Conservation (phyloP, 192 early-diverging fungal species). For the Entomortierella beljakovae region DNA sequence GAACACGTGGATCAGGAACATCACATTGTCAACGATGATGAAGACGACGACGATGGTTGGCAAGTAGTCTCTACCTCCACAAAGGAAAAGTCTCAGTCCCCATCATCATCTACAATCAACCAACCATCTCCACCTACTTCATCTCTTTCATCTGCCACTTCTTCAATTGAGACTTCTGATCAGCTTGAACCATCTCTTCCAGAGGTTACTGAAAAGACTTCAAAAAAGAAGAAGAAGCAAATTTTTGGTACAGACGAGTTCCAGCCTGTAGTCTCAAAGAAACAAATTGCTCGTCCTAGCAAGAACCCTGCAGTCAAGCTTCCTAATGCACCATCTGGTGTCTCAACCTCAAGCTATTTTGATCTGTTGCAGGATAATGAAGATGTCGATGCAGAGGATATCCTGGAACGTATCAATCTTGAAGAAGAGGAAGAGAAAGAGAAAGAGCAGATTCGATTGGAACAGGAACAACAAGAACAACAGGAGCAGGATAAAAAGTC, state of each 20-base stretch:
- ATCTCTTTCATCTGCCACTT: not conserved
- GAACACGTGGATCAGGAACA: conserved; percentile 6
- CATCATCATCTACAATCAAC: not conserved
- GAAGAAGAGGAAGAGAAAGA: conserved; percentile 28
- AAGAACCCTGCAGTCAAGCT: conserved; percentile 15
- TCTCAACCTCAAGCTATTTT: conserved; percentile 50
- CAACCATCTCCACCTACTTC: conserved; percentile 3
- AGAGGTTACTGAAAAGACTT: conserved; percentile 20
- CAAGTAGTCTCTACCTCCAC: conserved; percentile 31
- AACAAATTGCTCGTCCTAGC: conserved; percentile 44
- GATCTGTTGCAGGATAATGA: conserved; percentile 49
- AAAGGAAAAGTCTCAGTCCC: conserved; percentile 8
- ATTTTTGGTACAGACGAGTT: conserved; percentile 56
- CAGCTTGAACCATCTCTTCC: not conserved
- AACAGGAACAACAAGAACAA: conserved; percentile 15
- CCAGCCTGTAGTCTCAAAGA: conserved; percentile 53
- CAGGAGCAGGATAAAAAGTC: conserved; percentile 5
- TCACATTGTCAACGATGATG: conserved; percentile 12
- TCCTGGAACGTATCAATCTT: conserved; percentile 30
- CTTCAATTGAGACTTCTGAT: not conserved
- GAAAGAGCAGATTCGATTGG: conserved; percentile 1
- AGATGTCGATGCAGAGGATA: conserved; percentile 27
- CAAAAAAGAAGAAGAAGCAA: conserved; percentile 53
- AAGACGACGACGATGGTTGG: conserved; percentile 47
- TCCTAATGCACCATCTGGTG: conserved; percentile 34